Evolutionary conservation across 2,329 filamentous ascomycete genomes (phyloP).

Genomic region (Aspergillus chevalieri): DNA sequence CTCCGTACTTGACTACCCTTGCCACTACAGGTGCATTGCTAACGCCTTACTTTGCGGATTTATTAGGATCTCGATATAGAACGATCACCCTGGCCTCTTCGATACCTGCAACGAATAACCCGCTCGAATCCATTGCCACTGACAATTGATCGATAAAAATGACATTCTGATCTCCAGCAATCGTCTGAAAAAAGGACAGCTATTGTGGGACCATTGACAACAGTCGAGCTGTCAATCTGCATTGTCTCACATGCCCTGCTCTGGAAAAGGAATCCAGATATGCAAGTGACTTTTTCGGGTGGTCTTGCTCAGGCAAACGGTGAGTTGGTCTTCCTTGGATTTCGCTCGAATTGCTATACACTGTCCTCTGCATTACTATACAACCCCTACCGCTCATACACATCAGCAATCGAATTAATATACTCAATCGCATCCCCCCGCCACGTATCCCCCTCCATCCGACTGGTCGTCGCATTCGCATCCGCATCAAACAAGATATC

Average conservation of each 20-base stretch:
- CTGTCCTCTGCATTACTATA: background rate
- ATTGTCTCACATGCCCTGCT: background rate
- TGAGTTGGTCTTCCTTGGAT: background rate
- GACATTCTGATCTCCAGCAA: background rate
- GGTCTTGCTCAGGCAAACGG: background rate
- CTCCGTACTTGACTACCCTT: no score
- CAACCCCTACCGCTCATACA: constrained; percentile 16
- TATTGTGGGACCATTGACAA: background rate
- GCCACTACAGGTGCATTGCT: no score
- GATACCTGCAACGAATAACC: no score
- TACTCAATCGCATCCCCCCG: constrained; percentile 30
- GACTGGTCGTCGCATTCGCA: constrained; percentile 30
- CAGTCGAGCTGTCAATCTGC: background rate
- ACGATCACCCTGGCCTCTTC: no score
- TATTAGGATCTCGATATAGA: no score
- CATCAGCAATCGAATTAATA: constrained; percentile 21
- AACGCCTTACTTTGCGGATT: no score
- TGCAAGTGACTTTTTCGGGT: background rate
- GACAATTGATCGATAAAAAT: no score
- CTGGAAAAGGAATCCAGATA: background rate
- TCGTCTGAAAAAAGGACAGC: background rate
- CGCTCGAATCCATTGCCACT: no score
- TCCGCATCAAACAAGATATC: constrained; percentile 50
- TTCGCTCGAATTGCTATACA: background rate
- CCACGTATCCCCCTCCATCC: constrained; percentile 43